These are phyloP conservation scores for Kwoniella sp. DNA, from an alignment of 768 basidiomycete species.

Conservation along the genomic window DNA sequence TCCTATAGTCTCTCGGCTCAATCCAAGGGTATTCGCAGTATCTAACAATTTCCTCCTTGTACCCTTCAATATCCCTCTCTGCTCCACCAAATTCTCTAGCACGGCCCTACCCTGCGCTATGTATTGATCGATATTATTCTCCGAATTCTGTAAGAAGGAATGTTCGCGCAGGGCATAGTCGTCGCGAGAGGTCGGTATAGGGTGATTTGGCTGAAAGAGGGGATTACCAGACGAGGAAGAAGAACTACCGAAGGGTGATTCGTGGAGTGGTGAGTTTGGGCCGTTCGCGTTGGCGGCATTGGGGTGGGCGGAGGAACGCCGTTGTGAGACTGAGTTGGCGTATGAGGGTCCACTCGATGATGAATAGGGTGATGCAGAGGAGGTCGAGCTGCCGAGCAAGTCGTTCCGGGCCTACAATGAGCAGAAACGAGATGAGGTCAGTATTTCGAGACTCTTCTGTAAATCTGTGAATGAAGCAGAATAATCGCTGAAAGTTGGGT, in stretches of 20 bases:
- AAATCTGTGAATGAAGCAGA: too few relatives aligned
- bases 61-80: constrained; percentile 86
- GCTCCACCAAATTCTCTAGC: constrained; percentile 86
- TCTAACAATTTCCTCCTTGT: constrained; percentile 82
- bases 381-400: constrained; percentile 23
- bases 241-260: constrained; percentile 81
- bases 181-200: constrained; percentile 64
- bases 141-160: constrained; percentile 80
- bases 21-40: constrained; percentile 89
- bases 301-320: constrained; percentile 31
- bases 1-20: constrained; percentile 90
- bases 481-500: too few relatives aligned
- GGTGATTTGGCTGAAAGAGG: constrained; percentile 61
- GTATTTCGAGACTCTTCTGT: too few relatives aligned
- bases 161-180: constrained; percentile 83
- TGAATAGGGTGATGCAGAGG: constrained; percentile 41
- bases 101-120: constrained; percentile 89
- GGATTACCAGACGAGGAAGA: constrained; percentile 46
- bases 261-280: constrained; percentile 63
- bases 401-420: constrained; percentile 35
- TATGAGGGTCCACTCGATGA: constrained; percentile 45
- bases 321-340: constrained; percentile 41
- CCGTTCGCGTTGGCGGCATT: constrained; percentile 23
- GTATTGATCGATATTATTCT: constrained; percentile 81
- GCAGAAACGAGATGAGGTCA: too few relatives aligned